Evolutionary conservation across 192 early-diverging fungal species (phyloP).

Genomic region (Mycoemilia scoparia): DNA sequence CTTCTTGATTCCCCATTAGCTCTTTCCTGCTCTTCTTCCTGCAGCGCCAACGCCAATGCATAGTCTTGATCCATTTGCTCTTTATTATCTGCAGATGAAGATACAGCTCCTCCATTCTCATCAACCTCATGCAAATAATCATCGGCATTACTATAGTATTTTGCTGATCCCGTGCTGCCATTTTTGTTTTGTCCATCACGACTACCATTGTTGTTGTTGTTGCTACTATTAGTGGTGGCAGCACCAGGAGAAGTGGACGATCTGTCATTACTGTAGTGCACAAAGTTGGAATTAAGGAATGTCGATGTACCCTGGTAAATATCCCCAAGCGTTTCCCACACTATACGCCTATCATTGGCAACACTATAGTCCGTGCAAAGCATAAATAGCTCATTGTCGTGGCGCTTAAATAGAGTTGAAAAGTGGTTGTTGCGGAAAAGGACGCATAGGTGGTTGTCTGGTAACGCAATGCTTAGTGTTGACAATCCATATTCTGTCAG

Average conservation of each 20-base stretch:
- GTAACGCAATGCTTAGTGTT: slow-evolving; percentile 41
- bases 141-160: too few species aligned
- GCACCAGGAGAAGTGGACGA: too few species aligned
- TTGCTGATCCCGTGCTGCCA: not conserved
- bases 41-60: slow-evolving; percentile 22
- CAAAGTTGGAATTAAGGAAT: slow-evolving; percentile 43
- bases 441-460: slow-evolving; percentile 39
- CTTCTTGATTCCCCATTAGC: slow-evolving; percentile 2
- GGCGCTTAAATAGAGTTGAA: slow-evolving; percentile 49
- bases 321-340: slow-evolving; percentile 55
- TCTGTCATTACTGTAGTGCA: slow-evolving; percentile 1
- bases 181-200: not conserved
- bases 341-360: slow-evolving; percentile 38
- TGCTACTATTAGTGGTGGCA: not conserved
- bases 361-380: slow-evolving; percentile 55
- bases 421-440: slow-evolving; percentile 95
- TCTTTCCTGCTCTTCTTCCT: slow-evolving; percentile 17
- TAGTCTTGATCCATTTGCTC: slow-evolving; percentile 26
- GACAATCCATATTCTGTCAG: slow-evolving; percentile 65
- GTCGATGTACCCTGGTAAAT: slow-evolving; percentile 39
- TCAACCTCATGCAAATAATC: too few species aligned
- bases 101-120: not conserved
- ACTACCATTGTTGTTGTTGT: not conserved
- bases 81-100: not conserved
- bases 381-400: slow-evolving; percentile 27